A percentile compares a stretch with the other conserved stretches of the same genome.
These are phyloP conservation scores for Fusarium compactum DNA, from an alignment of 2,329 filamentous ascomycete genomes.

Conservation along the genomic window DNA sequence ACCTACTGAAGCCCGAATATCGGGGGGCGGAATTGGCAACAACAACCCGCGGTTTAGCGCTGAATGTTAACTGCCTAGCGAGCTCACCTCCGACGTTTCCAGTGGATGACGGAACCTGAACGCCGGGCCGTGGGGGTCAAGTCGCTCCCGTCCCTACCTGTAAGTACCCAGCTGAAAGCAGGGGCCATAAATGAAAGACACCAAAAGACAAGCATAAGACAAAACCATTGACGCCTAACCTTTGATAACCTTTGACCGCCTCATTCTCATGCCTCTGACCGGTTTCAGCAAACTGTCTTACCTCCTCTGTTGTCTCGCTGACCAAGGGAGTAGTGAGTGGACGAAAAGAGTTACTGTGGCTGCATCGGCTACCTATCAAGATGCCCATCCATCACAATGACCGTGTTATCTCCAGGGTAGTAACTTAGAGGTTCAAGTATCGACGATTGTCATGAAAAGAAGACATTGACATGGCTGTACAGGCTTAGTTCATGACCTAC, in stretches of 20 bases:
- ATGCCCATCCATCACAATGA: not conserved
- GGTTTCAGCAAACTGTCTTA: conserved; percentile 20
- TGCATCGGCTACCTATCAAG: not conserved
- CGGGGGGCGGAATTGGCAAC: conserved; percentile 10
- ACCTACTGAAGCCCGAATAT: conserved; percentile 23
- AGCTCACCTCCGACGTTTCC: conserved; percentile 9
- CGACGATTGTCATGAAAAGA: not conserved
- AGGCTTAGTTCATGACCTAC: not conserved
- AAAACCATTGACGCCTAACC: not conserved
- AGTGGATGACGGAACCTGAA: conserved; percentile 24
- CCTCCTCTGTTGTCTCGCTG: conserved; percentile 23
- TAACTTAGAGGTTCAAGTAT: not conserved
- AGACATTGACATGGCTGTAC: not conserved
- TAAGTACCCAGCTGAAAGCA: conserved; percentile 18
- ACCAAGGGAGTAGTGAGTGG: not conserved
- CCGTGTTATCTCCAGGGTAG: conserved; percentile 21
- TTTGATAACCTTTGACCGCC: conserved; percentile 33
- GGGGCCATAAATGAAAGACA: conserved; percentile 30
- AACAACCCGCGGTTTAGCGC: conserved; percentile 4
- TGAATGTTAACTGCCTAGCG: conserved; percentile 9
- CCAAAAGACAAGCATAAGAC: conserved; percentile 5
- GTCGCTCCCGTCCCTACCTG: not conserved
- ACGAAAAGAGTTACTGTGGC: not conserved
- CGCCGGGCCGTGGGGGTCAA: conserved; percentile 7
- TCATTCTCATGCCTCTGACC: conserved; percentile 22